phyloP scores from a whole-genome alignment of 2,329 filamentous ascomycete genomes.

The Acarospora socialis region DNA sequence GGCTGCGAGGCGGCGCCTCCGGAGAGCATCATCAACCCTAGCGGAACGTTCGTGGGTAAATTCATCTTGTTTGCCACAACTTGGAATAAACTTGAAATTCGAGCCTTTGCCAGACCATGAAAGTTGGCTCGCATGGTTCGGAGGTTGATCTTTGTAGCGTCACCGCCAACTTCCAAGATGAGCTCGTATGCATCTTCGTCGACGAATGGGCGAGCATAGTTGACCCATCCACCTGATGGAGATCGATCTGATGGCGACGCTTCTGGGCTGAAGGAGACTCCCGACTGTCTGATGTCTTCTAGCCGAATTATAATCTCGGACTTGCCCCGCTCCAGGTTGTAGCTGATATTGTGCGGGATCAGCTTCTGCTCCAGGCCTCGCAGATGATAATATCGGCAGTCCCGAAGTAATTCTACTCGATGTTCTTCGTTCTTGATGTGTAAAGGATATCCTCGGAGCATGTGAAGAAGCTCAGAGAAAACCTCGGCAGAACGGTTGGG shows the following conservation, averaged over 20 bases:
- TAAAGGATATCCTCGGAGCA: slow-evolving; percentile 72
- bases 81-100: slow-evolving; percentile 60
- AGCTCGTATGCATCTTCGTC: slow-evolving; percentile 61
- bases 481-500: slow-evolving; percentile 69
- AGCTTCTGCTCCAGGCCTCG: slow-evolving; percentile 81
- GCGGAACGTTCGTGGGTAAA: slow-evolving; percentile 42
- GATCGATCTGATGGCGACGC: slow-evolving; percentile 16
- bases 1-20: slow-evolving; percentile 49
- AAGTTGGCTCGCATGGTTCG: slow-evolving; percentile 51
- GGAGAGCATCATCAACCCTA: slow-evolving; percentile 53
- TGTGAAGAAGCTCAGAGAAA: slow-evolving; percentile 67
- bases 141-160: slow-evolving; percentile 46
- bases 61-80: slow-evolving; percentile 72
- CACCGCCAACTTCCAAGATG: slow-evolving; percentile 63
- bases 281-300: slow-evolving; percentile 79
- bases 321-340: slow-evolving; percentile 53
- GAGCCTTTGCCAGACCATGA: slow-evolving; percentile 52
- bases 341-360: slow-evolving; percentile 60
- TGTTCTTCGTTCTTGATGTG: slow-evolving; percentile 63
- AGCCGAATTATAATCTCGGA: slow-evolving; percentile 68
- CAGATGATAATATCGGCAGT: slow-evolving; percentile 87
- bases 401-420: slow-evolving; percentile 60
- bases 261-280: slow-evolving; percentile 52
- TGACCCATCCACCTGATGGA: slow-evolving; percentile 42
- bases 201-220: slow-evolving; percentile 75